Percentiles rank a stretch among this genome's conserved stretches.
Evolutionary conservation across 176 grass and related monocot genomes (phyloP).

Genomic region (Carex scoparia): DNA sequence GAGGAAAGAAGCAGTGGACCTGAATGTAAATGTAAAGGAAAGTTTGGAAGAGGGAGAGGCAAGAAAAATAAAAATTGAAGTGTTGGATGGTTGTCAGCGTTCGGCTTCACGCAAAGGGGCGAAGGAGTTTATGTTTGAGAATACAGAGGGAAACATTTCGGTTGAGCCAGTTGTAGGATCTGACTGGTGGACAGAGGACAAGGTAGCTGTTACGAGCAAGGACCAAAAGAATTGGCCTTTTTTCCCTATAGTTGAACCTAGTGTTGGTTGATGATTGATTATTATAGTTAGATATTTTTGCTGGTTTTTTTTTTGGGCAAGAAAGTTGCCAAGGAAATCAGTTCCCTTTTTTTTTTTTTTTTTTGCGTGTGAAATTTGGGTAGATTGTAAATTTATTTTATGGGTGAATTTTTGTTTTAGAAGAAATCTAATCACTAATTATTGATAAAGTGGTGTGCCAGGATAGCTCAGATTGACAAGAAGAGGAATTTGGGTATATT

Average conservation of each 20-base stretch:
- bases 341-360: background rate
- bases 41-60: background rate
- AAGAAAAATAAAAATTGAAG: background rate
- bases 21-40: background rate
- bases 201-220: background rate
- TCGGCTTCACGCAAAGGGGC: background rate
- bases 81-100: background rate
- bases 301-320: background rate
- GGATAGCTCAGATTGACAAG: background rate
- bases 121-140: conserved; percentile 39
- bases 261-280: conserved; percentile 5
- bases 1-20: background rate
- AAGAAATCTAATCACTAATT: background rate
- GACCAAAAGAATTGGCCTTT: conserved; percentile 36
- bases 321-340: background rate
- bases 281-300: background rate
- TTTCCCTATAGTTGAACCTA: conserved; percentile 24
- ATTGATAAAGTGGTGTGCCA: background rate
- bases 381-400: conserved; percentile 10
- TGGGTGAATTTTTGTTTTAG: background rate
- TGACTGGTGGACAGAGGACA: conserved; percentile 4
- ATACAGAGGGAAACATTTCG: conserved; percentile 10
- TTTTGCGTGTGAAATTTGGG: background rate
- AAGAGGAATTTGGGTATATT: background rate
- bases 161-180: background rate